phyloP scores from a whole-genome alignment of 2,329 filamentous ascomycete species.

The Ophiostoma sp. region DNA sequence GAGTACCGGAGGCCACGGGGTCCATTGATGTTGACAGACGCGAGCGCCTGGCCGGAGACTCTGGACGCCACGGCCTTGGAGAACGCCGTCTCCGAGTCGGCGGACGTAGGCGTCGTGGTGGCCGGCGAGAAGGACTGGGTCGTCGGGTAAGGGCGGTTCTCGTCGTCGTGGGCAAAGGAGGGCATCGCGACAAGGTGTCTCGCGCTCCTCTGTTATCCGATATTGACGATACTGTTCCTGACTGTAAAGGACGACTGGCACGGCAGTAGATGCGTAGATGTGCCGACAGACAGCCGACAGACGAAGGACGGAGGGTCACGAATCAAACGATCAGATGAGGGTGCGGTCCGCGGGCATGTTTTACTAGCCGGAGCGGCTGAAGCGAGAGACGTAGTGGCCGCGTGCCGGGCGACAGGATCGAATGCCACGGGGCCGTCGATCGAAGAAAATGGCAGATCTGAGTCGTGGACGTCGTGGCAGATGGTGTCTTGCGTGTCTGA shows the following conservation, averaged over 20 bases:
- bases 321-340: neutral
- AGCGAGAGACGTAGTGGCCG: neutral
- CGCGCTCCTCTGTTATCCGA: no score
- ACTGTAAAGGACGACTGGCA: no score
- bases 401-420: neutral
- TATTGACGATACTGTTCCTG: no score
- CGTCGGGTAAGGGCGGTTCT: constrained; percentile 21
- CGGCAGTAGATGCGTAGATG: neutral
- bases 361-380: neutral
- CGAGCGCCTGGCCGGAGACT: constrained; percentile 18
- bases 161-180: constrained; percentile 23
- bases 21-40: constrained; percentile 24
- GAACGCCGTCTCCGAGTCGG: constrained; percentile 15
- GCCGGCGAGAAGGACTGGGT: neutral
- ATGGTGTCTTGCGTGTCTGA: neutral
- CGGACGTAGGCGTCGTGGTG: constrained; percentile 1
- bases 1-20: constrained; percentile 13
- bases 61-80: constrained; percentile 19
- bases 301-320: neutral
- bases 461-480: neutral
- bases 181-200: constrained; percentile 21
- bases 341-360: neutral
- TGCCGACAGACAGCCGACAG: neutral
- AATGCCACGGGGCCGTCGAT: neutral
- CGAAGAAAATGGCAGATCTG: neutral